phyloP scores from a whole-genome alignment of 352 stramenopile genomes.

The Pythium sp. region DNA sequence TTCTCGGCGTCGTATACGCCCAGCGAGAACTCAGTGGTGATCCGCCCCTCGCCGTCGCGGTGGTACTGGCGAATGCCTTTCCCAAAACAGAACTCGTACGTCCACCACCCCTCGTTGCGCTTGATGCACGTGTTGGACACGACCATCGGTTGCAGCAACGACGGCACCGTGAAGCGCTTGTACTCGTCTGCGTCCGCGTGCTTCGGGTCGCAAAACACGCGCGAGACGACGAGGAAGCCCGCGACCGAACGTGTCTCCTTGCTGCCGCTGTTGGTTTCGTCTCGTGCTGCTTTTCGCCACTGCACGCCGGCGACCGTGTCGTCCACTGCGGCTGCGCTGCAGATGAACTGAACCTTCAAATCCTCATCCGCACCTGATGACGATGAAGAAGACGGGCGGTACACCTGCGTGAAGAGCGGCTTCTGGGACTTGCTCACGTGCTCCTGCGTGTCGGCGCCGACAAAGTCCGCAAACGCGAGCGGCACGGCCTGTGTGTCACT shows the following conservation, averaged over 20 bases:
- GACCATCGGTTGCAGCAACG: slow-evolving; percentile 49
- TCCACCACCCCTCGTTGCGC: slow-evolving; percentile 81
- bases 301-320: slow-evolving; percentile 44
- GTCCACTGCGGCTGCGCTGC: slow-evolving; percentile 40
- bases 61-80: slow-evolving; percentile 73
- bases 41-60: slow-evolving; percentile 54
- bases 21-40: slow-evolving; percentile 69
- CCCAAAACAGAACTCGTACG: slow-evolving; percentile 83
- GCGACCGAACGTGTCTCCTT: slow-evolving; percentile 19
- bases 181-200: slow-evolving; percentile 44
- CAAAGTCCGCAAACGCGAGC: slow-evolving; percentile 47
- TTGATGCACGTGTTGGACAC: slow-evolving; percentile 63
- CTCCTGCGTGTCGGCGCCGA: slow-evolving; percentile 37
- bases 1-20: slow-evolving; percentile 46
- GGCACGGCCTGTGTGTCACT: slow-evolving; percentile 29
- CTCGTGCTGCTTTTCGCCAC: slow-evolving; percentile 24
- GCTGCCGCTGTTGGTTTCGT: background rate
- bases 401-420: slow-evolving; percentile 67
- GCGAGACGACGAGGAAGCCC: slow-evolving; percentile 62
- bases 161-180: slow-evolving; percentile 47
- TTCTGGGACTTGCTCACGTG: slow-evolving; percentile 38
- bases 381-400: slow-evolving; percentile 9
- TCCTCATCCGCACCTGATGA: slow-evolving; percentile 14
- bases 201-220: slow-evolving; percentile 63
- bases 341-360: slow-evolving; percentile 73